Base-by-base conservation (phyloP, 2,329 filamentous ascomycete species). In the Aspergillus piperis region DNA sequence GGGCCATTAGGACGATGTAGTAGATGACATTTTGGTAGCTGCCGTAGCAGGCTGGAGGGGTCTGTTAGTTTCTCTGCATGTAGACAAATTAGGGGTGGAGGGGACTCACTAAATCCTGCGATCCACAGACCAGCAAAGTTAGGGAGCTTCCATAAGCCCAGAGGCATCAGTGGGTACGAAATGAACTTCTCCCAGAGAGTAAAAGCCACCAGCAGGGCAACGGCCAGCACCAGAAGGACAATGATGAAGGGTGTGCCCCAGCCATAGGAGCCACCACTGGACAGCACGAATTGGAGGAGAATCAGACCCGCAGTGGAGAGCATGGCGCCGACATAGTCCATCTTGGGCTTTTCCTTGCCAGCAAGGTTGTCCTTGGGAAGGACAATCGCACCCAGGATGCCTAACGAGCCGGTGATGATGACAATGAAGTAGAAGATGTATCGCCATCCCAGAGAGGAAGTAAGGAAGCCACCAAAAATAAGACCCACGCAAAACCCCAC, bases 101-200 rank as follows among this genome's bases (percentile, higher is more conserved):
- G 17, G 19, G 8, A 3, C 44, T 49, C 7, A 75, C 73, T 73
- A 57, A 81, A 80, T 1, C 78, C 78, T 13, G 77, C 73, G 23
- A 81, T 70, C 79, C 79, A 81, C 0, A 81, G 67, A 3, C 76
- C 77, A 5, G 78, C 78, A 57, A 81, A 81, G 61, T 81, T 81
- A 25, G 73, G 73, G 17, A 80, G 72, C 51, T 77, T 81, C 79
- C 79, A 81, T 7, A 81, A 62, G 0, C 75, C 77, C 1, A 81
- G 65, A 0, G 79, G 79, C 79, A 81, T 81, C 57, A 81, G 76
- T 1, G 79, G 78, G 53, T 80, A 80, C 13, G 70, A 61, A 19
- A 79, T 75, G 55, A 78, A 80, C 62, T 79, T 80, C 65, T 81
- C 77, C 8, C 78, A 70, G 32, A 73, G 70, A 1, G 71, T 71